These are phyloP conservation scores for Penicillium sp. DNA, from an alignment of 2,329 filamentous ascomycete species.

Conservation along the genomic window DNA sequence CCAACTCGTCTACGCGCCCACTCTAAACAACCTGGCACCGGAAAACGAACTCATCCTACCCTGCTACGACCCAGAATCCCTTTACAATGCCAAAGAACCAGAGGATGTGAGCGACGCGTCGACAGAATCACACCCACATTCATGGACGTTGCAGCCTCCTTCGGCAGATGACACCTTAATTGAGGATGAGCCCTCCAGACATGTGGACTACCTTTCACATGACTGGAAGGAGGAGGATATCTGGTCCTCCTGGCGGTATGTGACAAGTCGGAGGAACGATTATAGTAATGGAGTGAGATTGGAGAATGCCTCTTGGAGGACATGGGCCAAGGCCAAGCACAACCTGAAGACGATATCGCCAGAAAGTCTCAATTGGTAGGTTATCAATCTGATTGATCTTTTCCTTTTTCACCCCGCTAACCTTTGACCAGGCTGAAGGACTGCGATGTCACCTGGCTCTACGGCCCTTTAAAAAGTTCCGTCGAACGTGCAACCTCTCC, in stretches of 20 bases:
- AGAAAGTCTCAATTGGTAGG: slow-evolving; percentile 89
- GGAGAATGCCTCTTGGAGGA: slow-evolving; percentile 96
- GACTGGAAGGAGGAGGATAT: slow-evolving; percentile 95
- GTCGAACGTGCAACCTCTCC: slow-evolving; percentile 32
- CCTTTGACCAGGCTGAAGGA: slow-evolving; percentile 78
- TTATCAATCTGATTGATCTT: slow-evolving; percentile 15
- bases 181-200: slow-evolving; percentile 70
- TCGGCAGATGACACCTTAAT: slow-evolving; percentile 79
- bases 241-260: slow-evolving; percentile 95
- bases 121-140: slow-evolving; percentile 45
- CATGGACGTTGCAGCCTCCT: slow-evolving; percentile 58
- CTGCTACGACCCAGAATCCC: slow-evolving; percentile 39
- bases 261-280: slow-evolving; percentile 73
- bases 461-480: slow-evolving; percentile 83
- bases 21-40: slow-evolving; percentile 38
- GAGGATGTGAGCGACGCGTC: slow-evolving; percentile 25
- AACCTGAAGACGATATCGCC: slow-evolving; percentile 83
- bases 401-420: slow-evolving; percentile 10
- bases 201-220: slow-evolving; percentile 94
- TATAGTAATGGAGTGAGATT: slow-evolving; percentile 79
- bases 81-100: slow-evolving; percentile 46
- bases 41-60: slow-evolving; percentile 45
- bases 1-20: slow-evolving; percentile 35
- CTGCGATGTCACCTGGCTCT: slow-evolving; percentile 95
- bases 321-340: slow-evolving; percentile 92